These are phyloP conservation scores for Leersia perrieri DNA, from an alignment of 176 grass and related monocot genomes.

Conservation along the genomic window DNA sequence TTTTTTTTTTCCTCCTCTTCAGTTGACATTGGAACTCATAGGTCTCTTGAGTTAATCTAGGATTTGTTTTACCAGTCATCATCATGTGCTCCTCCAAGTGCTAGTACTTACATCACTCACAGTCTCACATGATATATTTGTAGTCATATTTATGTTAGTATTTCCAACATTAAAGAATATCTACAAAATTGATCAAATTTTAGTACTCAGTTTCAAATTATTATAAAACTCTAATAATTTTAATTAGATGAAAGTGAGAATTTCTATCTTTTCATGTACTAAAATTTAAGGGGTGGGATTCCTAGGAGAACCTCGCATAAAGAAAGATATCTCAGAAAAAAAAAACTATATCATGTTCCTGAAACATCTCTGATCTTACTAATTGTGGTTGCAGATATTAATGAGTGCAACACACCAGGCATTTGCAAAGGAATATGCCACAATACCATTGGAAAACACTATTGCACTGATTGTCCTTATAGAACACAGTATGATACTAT, in stretches of 20 bases:
- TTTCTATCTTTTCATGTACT: no score
- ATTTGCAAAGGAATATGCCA: neutral
- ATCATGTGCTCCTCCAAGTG: no score
- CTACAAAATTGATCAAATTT: no score
- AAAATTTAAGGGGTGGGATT: no score
- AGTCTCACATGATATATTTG: no score
- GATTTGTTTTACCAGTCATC: neutral
- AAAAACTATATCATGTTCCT: neutral
- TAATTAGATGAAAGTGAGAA: no score
- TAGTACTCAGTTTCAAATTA: no score
- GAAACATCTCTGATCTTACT: neutral
- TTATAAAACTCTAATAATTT: no score
- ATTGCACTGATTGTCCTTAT: neutral
- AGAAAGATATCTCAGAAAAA: neutral
- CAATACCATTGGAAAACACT: neutral
- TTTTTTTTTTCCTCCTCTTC: neutral
- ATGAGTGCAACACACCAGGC: neutral
- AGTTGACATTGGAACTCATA: neutral
- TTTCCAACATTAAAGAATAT: no score
- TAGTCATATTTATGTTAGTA: no score
- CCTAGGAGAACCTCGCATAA: no score
- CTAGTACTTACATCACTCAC: no score
- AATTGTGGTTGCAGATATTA: neutral
- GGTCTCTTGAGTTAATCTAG: neutral
- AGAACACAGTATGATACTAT: neutral